phyloP scores from a whole-genome alignment of 164 flowering plant genomes.

The Berberis vulgaris region DNA sequence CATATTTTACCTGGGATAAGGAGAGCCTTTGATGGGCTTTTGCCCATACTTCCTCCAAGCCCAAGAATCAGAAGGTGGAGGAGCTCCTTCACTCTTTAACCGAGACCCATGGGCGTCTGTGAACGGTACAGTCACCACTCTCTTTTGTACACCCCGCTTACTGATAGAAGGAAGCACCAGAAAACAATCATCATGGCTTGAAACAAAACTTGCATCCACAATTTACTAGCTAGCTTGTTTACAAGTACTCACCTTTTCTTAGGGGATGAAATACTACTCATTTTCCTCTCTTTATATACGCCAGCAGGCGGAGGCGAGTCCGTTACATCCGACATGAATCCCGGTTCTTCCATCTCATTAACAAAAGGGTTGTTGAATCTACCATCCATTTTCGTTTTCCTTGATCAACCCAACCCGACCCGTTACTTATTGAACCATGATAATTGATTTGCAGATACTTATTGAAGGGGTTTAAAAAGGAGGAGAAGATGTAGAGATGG shows the following conservation, averaged over 20 bases:
- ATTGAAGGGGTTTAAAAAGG: not conserved
- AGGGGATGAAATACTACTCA: slow-evolving; percentile 31
- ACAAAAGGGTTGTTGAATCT: slow-evolving; percentile 29
- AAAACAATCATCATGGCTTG: not conserved
- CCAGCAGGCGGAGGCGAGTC: slow-evolving; percentile 29
- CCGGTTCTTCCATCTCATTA: slow-evolving; percentile 26
- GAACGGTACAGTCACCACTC: slow-evolving; percentile 72
- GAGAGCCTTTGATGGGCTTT: slow-evolving; percentile 92
- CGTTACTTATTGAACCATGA: not conserved
- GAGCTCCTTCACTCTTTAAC: slow-evolving; percentile 44
- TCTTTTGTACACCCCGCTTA: slow-evolving; percentile 46
- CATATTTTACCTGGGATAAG: slow-evolving; percentile 56
- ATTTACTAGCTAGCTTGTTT: not conserved
- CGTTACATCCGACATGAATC: slow-evolving; percentile 26
- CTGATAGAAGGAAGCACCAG: slow-evolving; percentile 19
- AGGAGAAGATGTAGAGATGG: not conserved
- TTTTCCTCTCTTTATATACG: slow-evolving; percentile 14
- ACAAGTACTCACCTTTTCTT: slow-evolving; percentile 36
- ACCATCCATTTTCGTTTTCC: slow-evolving; percentile 24
- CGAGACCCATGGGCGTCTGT: slow-evolving; percentile 53
- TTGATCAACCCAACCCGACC: not conserved
- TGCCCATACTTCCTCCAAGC: slow-evolving; percentile 94
- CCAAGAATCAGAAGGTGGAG: slow-evolving; percentile 82
- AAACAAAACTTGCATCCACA: not conserved
- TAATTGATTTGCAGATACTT: not conserved